phyloP scores from a whole-genome alignment of 2,329 filamentous ascomycete genomes.

The Ophiostoma sp. region DNA sequence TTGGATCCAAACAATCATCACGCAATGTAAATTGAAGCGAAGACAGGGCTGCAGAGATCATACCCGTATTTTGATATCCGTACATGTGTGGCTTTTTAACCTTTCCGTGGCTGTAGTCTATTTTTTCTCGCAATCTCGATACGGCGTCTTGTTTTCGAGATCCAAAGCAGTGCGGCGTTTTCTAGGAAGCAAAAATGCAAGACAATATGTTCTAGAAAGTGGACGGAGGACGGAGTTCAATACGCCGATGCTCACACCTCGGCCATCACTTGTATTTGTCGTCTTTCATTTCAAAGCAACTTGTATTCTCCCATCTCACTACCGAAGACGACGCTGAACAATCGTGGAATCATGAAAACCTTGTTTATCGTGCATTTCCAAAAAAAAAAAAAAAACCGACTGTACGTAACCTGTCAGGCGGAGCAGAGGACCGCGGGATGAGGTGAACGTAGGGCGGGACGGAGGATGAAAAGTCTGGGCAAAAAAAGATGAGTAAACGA shows the following conservation, averaged over 20 bases:
- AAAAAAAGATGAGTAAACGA: constrained; percentile 11
- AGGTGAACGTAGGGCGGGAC: not conserved
- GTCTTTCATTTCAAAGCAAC: not conserved
- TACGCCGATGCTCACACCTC: not conserved
- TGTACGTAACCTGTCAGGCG: too few relatives aligned
- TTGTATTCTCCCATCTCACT: not conserved
- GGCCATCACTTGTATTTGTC: not conserved
- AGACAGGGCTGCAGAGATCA: not conserved
- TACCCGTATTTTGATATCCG: too few relatives aligned
- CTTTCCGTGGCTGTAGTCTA: not conserved
- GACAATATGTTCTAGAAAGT: too few relatives aligned
- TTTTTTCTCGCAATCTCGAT: not conserved
- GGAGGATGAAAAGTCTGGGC: not conserved
- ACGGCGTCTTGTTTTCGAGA: too few relatives aligned
- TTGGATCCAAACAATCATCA: not conserved
- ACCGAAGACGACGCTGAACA: not conserved
- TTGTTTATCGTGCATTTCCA: too few relatives aligned
- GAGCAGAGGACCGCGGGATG: not conserved
- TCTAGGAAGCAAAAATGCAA: too few relatives aligned
- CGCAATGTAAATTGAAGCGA: not conserved
- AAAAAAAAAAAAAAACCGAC: too few relatives aligned
- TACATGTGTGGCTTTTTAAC: not conserved
- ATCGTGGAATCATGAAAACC: not conserved
- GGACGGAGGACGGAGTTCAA: not conserved
- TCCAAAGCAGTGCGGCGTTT: not conserved